Evolutionary conservation across 345 rosid genomes (phyloP), one percentile per base, ranked within the genome.

Genomic region (Populus deltoides): DNA sequence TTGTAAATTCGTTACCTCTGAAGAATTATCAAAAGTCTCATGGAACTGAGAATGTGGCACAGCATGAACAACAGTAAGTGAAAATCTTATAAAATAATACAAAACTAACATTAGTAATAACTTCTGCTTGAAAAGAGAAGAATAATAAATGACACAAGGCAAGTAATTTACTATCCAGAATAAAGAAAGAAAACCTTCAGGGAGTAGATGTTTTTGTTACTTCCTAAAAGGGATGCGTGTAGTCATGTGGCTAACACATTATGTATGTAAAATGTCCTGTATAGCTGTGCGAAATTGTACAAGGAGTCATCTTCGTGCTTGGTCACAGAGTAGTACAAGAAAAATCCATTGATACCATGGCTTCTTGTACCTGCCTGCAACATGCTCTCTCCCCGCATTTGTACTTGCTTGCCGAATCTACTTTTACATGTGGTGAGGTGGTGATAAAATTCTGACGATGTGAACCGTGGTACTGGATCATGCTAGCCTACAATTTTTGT

Each of bases 1-100:
- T 80, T 47, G 82, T 80, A 22, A 39, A 80, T 31, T 80, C 82
- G 4, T 74, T 80, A 57, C 72, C 79, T 24, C 82, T 80, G 38
- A 80, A 80, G 75, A 35, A 70, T 65, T 53, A 80, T 61, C 25
- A 74, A 49, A 74, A 61, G 66, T 35, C 31, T 10, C 8, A 7
- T 70, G 79, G 24, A 61, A 70, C 72, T 80, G 79, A 70, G 70
- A 49, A 24, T 8, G 73, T 41, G 29, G 24, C 59, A 24, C 66
- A 25, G 2, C 75, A 80, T 65, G 70, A 9, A 18, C 66, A 61
- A 39, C 82, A 80, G 82, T 80, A 70, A 74, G 82, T 33, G 36
- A 33, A 33, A 33, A 33, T 33, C 36, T 33, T 33, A 33, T 33
- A 33, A 33, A 4, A 33, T 33, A 33, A 33, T 4, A 33, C 36